Percentiles rank a stretch among this genome's conserved stretches.
Conservation (phyloP, 371 early-diverging fungal genomes). For the Nematocida sp. region DNA sequence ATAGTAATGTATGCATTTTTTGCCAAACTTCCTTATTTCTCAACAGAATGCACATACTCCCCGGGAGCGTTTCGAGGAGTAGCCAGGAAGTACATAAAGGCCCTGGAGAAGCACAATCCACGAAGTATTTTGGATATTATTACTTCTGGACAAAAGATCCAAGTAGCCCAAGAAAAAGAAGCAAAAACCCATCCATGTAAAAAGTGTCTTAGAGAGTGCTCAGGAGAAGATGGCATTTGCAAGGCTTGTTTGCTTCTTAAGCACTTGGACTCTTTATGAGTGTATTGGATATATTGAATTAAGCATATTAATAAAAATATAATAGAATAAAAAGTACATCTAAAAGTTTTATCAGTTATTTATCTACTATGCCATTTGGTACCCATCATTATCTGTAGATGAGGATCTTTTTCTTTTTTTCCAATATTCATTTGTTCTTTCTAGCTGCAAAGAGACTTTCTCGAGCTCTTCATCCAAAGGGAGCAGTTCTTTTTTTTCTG, state of each 20-base stretch:
- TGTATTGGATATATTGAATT: too few relatives aligned
- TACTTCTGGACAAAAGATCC: conserved; percentile 26
- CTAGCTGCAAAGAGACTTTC: conserved; percentile 12
- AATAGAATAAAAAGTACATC: too few relatives aligned
- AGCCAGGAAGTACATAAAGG: conserved; percentile 88
- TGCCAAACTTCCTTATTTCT: conserved; percentile 92
- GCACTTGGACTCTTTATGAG: too few relatives aligned
- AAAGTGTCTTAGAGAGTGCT: conserved; percentile 24
- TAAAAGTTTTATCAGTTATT: too few relatives aligned
- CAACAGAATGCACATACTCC: conserved; percentile 95
- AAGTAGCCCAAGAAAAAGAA: background rate
- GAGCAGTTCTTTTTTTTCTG: background rate
- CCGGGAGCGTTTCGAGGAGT: conserved; percentile 95
- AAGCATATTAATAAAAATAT: too few relatives aligned
- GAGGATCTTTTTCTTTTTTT: conserved; percentile 15
- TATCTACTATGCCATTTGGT: background rate
- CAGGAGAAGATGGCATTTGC: conserved; percentile 2
- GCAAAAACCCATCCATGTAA: conserved; percentile 8
- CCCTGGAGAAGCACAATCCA: conserved; percentile 84
- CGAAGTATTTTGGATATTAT: conserved; percentile 76
- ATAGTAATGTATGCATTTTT: conserved; percentile 99
- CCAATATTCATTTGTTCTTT: conserved; percentile 31
- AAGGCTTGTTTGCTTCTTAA: conserved; percentile 15
- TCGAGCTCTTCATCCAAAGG: conserved; percentile 18
- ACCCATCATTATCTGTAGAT: conserved; percentile 30